Conservation (phyloP, 805 yeast species). For the Candida methanosorbosa region DNA sequence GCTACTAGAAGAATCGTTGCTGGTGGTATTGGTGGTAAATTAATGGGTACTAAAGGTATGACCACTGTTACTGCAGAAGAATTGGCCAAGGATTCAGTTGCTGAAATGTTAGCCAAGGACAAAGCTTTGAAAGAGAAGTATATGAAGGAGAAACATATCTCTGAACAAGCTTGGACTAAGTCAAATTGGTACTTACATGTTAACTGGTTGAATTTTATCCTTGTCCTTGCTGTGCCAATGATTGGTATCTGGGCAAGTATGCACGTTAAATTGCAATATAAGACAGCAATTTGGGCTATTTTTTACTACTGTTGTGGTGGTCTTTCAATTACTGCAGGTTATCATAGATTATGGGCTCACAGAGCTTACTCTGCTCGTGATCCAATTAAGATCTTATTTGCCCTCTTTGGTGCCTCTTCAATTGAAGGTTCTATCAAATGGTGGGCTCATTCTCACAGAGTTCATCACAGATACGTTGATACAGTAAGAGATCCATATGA, state of each 20-base stretch:
- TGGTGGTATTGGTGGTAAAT: conserved; percentile 62
- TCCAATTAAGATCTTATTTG: conserved; percentile 57
- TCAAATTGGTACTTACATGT: conserved; percentile 66
- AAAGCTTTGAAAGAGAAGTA: conserved; percentile 32
- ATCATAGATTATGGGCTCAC: conserved; percentile 76
- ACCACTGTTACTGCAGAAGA: conserved; percentile 61
- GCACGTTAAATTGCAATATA: conserved; percentile 37
- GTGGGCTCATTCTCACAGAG: conserved; percentile 85
- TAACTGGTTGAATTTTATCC: conserved; percentile 67
- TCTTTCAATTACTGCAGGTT: conserved; percentile 75
- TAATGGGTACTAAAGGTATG: conserved; percentile 77
- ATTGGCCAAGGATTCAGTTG: conserved; percentile 42
- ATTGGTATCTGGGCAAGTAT: conserved; percentile 40
- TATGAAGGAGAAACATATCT: conserved; percentile 44
- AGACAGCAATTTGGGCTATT: conserved; percentile 39
- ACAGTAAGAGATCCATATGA: conserved; percentile 80
- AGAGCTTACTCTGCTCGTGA: conserved; percentile 57
- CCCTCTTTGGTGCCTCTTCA: conserved; percentile 75
- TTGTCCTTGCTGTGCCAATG: conserved; percentile 55
- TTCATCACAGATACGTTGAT: conserved; percentile 83
- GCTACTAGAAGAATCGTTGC: conserved; percentile 66
- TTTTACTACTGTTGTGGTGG: conserved; percentile 54
- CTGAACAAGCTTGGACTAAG: conserved; percentile 72
- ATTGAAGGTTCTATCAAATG: conserved; percentile 82
- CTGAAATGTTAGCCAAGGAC: conserved; percentile 36